Base-by-base conservation (phyloP, 2,329 filamentous ascomycete genomes). In the Xylaria sp. region DNA sequence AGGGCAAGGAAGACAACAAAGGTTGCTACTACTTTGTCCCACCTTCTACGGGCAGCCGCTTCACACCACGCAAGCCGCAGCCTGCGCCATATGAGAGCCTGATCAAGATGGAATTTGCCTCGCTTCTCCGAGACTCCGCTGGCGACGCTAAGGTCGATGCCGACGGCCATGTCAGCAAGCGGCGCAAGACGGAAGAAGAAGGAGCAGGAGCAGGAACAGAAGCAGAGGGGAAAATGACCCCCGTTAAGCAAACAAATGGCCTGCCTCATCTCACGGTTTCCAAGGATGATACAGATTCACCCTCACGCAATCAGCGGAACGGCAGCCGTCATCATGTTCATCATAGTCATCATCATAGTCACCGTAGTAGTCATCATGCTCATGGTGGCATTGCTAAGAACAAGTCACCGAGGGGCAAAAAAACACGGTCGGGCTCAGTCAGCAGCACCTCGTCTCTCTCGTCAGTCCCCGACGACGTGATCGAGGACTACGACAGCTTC, bases 1-100 rank as follows among this genome's bases (percentile, higher is more conserved):
- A 89, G 71, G 88, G 86, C 62, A 85, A 85, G 73, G 84, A 83
- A 73, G 82, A 85, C 72, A 81, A 86, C 76, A 80, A 83, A 74
- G 82, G 83, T 69, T 82, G 81, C 78, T 81, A 86, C 70, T 87
- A 87, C 78, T 89, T 89, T 77, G 82, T 84, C 47, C 82, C 84
- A 17, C 82, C 82, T 11, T 76, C 82, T n/a, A 82, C 81, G 39
- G 81, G 81, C 75, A 80, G 78, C 71, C 78, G 77, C 61, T 79
- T 81, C 68, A 80, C 81, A 32, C 82, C 82, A 17, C 83, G 81
- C 72, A 81, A 82, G 71, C 81, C 86, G 24, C 82, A 82, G 76
- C 75, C 79, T 65, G 85, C 85, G 47, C 85, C 85, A 1, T 88
- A 87, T 78, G 78, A 75, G 36, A 76, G 82, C 45, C 79, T 88